These are phyloP conservation scores for Luffa aegyptiaca DNA, from an alignment of 306 rosid species.

Conservation along the genomic window DNA sequence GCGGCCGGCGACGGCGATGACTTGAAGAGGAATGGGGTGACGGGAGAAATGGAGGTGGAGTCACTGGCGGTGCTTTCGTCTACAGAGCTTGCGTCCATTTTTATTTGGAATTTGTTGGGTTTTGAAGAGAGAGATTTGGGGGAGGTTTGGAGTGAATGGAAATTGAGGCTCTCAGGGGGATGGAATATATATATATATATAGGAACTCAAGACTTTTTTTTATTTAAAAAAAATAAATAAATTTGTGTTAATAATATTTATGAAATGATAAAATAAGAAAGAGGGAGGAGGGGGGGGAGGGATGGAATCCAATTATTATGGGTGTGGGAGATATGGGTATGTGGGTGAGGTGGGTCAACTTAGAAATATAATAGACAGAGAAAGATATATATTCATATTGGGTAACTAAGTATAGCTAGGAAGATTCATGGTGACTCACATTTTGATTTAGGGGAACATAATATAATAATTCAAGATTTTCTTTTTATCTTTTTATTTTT, in stretches of 20 bases:
- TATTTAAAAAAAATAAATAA: no score
- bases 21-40: not conserved
- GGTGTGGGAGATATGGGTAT: slow-evolving; percentile 33
- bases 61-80: slow-evolving; percentile 80
- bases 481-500: not conserved
- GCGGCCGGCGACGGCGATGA: slow-evolving; percentile 13
- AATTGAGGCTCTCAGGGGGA: slow-evolving; percentile 20
- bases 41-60: slow-evolving; percentile 34
- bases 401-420: slow-evolving; percentile 25
- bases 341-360: slow-evolving; percentile 62
- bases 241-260: not conserved
- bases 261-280: not conserved
- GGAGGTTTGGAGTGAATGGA: not conserved
- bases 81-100: slow-evolving; percentile 63
- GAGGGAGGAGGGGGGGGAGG: not conserved
- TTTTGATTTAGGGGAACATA: not conserved
- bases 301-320: slow-evolving; percentile 12
- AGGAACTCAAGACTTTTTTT: slow-evolving; percentile 9
- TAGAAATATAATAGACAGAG: not conserved
- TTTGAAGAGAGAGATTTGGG: not conserved
- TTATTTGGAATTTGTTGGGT: not conserved
- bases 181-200: slow-evolving; percentile 75
- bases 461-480: not conserved
- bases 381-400: not conserved
- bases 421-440: slow-evolving; percentile 46